These are phyloP conservation scores for Cyamopsis tetragonoloba DNA, from an alignment of 306 rosid species.

Conservation along the genomic window DNA sequence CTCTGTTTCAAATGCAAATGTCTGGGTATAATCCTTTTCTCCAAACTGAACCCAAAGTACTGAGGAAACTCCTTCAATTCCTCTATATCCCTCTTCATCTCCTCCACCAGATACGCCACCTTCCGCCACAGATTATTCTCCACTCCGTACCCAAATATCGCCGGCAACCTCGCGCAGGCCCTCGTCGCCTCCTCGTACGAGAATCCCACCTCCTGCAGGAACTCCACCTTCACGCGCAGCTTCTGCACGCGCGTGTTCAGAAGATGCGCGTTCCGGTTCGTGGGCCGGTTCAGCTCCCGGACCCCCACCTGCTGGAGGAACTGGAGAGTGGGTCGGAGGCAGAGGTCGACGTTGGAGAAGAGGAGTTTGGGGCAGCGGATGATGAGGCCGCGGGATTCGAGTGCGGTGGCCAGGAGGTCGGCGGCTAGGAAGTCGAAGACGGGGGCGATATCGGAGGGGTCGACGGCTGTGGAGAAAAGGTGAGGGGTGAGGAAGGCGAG, in stretches of 20 bases:
- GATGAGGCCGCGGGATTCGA: slow-evolving; percentile 41
- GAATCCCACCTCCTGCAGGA: slow-evolving; percentile 48
- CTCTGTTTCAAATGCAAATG: slow-evolving; percentile 69
- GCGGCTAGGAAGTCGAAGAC: slow-evolving; percentile 50
- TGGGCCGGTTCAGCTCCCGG: slow-evolving; percentile 33
- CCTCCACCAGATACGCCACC: slow-evolving; percentile 49
- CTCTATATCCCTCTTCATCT: slow-evolving; percentile 63
- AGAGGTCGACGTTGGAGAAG: slow-evolving; percentile 56
- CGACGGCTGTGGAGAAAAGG: slow-evolving; percentile 48
- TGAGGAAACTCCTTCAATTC: slow-evolving; percentile 72
- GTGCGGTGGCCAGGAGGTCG: slow-evolving; percentile 40
- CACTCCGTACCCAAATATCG: slow-evolving; percentile 68
- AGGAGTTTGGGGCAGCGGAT: slow-evolving; percentile 72
- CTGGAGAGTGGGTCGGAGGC: slow-evolving; percentile 63
- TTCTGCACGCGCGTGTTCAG: slow-evolving; percentile 68
- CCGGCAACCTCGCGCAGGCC: slow-evolving; percentile 53
- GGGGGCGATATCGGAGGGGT: slow-evolving; percentile 46
- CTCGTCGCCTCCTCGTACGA: slow-evolving; percentile 46
- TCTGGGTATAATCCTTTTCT: slow-evolving; percentile 57
- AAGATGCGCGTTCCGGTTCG: slow-evolving; percentile 56
- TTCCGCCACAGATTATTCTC: slow-evolving; percentile 67
- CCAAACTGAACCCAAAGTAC: slow-evolving; percentile 77
- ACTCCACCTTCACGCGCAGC: slow-evolving; percentile 44
- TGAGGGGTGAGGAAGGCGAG: slow-evolving; percentile 48
- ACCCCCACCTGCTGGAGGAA: slow-evolving; percentile 54